Conservation (phyloP, 2,329 filamentous ascomycete species). For the Passalora sequoiae region DNA sequence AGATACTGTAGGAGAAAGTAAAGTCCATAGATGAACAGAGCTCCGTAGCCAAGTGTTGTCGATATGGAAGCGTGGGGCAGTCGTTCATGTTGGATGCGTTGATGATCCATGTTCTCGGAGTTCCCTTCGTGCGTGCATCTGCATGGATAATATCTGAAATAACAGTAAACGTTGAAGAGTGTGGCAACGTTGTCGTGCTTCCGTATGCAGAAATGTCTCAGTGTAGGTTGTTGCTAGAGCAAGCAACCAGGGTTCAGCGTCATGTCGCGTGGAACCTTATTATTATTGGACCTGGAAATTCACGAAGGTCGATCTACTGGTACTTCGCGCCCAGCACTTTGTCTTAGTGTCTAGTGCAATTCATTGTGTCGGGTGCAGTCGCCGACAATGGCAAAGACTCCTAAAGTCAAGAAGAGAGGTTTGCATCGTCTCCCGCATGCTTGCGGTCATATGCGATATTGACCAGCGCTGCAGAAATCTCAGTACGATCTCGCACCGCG, state of each 20-base stretch:
- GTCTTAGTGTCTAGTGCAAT: too few relatives aligned
- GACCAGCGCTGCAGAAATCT: constrained; percentile 46
- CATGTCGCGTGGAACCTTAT: neutral
- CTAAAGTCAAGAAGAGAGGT: constrained; percentile 45
- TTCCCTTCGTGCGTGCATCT: constrained; percentile 3
- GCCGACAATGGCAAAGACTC: constrained; percentile 48
- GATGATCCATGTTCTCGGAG: constrained; percentile 22
- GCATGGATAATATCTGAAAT: neutral
- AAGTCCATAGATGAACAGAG: constrained; percentile 30
- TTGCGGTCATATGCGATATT: neutral
- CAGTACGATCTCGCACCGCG: constrained; percentile 68
- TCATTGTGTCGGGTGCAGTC: neutral
- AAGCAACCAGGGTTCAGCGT: neutral
- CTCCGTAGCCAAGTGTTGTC: constrained; percentile 22
- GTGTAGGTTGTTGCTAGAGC: constrained; percentile 4
- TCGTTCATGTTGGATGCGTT: constrained; percentile 19
- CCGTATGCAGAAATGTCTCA: too few relatives aligned
- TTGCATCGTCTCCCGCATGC: constrained; percentile 5
- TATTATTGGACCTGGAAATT: too few relatives aligned
- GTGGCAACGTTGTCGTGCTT: neutral
- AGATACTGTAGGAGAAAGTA: constrained; percentile 30
- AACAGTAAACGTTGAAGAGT: neutral
- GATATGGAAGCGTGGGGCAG: constrained; percentile 15
- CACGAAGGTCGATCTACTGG: too few relatives aligned
- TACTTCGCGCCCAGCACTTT: neutral